Conservation (phyloP, 192 early-diverging fungal species). For the Podila epigama region DNA sequence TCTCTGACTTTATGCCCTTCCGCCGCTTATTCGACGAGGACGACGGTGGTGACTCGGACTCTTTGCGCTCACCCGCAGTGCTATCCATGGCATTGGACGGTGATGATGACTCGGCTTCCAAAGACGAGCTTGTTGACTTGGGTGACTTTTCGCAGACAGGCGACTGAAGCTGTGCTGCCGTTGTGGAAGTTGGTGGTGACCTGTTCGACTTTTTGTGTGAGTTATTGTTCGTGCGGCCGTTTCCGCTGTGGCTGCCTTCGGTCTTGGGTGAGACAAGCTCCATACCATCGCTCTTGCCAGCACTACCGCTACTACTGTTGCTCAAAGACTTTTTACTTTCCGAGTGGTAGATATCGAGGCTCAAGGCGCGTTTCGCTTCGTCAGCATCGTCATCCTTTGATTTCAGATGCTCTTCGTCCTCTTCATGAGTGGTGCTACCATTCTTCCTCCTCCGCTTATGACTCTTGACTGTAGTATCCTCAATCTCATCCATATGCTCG, state of each 20-base stretch:
- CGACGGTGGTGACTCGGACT: neutral
- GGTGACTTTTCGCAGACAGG: neutral
- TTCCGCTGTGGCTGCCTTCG: too few relatives aligned
- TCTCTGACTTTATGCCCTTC: neutral
- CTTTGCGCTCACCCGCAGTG: neutral
- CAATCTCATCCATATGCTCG: constrained; percentile 41
- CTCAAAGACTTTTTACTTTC: neutral
- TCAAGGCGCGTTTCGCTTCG: neutral
- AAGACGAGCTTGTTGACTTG: neutral
- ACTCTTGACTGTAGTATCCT: constrained; percentile 11
- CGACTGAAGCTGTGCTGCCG: neutral
- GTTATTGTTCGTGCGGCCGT: too few relatives aligned
- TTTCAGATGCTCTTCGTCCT: neutral
- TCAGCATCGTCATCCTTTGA: neutral
- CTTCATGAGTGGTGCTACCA: constrained; percentile 18
- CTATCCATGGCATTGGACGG: too few relatives aligned
- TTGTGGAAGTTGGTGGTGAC: neutral
- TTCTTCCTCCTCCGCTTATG: constrained; percentile 42
- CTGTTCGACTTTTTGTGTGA: neutral
- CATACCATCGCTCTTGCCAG: neutral
- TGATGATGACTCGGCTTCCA: neutral
- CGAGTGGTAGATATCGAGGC: neutral
- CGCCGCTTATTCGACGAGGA: neutral
- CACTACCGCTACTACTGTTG: too few relatives aligned
- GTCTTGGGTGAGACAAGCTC: too few relatives aligned